Evolutionary conservation across 345 rosid genomes (phyloP).

Genomic region (Linum usitatissimum): DNA sequence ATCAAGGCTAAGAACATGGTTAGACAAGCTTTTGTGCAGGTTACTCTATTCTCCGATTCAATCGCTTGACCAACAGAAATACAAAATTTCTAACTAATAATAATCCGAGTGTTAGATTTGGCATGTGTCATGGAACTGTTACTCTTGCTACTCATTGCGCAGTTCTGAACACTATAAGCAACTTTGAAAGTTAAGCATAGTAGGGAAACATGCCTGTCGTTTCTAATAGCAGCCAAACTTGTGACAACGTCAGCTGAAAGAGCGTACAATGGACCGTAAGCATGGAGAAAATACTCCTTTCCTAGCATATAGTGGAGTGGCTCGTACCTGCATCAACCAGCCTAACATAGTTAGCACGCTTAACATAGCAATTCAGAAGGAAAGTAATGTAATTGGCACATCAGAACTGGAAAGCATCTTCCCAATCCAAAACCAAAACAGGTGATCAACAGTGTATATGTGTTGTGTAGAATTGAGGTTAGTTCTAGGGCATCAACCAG

Average conservation of each 20-base stretch:
- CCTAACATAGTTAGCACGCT: background rate
- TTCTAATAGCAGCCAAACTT: slow-evolving; percentile 67
- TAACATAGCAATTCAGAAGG: background rate
- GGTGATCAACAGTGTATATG: background rate
- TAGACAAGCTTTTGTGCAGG: too few relatives aligned
- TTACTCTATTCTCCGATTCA: too few relatives aligned
- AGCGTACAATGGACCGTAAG: slow-evolving; percentile 90
- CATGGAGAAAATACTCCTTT: slow-evolving; percentile 82
- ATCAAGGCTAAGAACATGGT: too few relatives aligned
- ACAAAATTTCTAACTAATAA: too few relatives aligned
- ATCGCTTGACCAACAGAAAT: too few relatives aligned
- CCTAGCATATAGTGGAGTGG: slow-evolving; percentile 70
- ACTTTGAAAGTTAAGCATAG: background rate
- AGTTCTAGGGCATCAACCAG: too few relatives aligned
- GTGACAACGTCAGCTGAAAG: slow-evolving; percentile 82
- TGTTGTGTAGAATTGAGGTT: background rate
- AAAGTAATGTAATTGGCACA: background rate
- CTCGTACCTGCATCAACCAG: slow-evolving; percentile 60
- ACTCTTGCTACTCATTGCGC: too few relatives aligned
- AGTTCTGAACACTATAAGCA: too few relatives aligned
- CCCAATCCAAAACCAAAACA: too few relatives aligned
- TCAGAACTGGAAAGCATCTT: too few relatives aligned
- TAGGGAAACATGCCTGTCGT: slow-evolving; percentile 46
- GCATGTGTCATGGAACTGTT: too few relatives aligned
- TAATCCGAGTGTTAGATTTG: too few relatives aligned